A percentile compares a stretch with the other conserved stretches of the same genome.
phyloP scores from a whole-genome alignment of 179 eudicot genomes.

The Monotropa hypopitys region DNA sequence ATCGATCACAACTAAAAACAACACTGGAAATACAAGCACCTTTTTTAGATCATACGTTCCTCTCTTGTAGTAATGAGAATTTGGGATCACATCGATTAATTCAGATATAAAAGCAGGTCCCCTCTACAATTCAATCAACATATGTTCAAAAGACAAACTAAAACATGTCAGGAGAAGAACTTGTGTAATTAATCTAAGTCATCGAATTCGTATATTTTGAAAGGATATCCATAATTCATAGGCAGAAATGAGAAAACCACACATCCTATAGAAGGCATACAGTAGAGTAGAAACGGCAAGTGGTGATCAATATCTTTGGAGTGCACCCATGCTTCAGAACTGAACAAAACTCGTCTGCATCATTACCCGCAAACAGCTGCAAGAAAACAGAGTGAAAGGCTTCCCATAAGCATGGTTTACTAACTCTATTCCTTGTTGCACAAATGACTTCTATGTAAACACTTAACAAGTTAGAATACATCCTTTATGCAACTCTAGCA shows the following conservation, averaged over 20 bases:
- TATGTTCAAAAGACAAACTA: constrained; percentile 3
- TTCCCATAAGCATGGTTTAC: neutral
- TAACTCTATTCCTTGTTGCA: neutral
- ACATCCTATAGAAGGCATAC: constrained; percentile 19
- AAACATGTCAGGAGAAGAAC: neutral
- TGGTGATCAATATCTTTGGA: constrained; percentile 83
- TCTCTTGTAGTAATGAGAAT: constrained; percentile 71
- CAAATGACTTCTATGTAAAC: no score
- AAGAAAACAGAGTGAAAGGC: neutral
- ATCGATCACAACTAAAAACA: neutral
- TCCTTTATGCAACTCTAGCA: neutral
- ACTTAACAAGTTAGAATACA: neutral
- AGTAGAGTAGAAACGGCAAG: constrained; percentile 66
- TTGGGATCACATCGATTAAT: constrained; percentile 66
- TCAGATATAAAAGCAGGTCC: constrained; percentile 84
- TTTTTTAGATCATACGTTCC: constrained; percentile 93
- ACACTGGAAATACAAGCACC: constrained; percentile 23
- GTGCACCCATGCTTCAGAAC: constrained; percentile 35
- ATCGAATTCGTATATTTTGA: neutral
- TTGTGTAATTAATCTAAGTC: neutral
- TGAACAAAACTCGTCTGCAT: constrained; percentile 71
- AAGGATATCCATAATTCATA: neutral
- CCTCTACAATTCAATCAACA: constrained; percentile 34
- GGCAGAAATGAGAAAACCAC: neutral
- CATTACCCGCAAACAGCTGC: constrained; percentile 86